phyloP scores from a whole-genome alignment of 371 early-diverging fungal species.

The Mucor sp. region DNA sequence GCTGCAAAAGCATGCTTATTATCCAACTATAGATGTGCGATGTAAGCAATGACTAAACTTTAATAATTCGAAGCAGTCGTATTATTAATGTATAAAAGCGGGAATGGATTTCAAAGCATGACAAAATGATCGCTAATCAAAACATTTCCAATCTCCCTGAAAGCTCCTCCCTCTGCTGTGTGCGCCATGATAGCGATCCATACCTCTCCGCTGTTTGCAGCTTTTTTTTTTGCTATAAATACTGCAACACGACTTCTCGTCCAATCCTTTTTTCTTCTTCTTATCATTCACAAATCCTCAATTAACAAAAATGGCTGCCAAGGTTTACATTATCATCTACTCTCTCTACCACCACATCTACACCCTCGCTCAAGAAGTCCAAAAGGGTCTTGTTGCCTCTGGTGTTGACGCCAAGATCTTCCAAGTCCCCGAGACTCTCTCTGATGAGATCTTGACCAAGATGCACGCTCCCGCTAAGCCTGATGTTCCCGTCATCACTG shows the following conservation, averaged over 20 bases:
- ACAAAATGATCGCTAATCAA: constrained; percentile 9
- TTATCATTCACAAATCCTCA: neutral
- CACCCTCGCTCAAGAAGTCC: constrained; percentile 57
- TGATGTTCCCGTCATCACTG: constrained; percentile 63
- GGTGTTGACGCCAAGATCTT: constrained; percentile 67
- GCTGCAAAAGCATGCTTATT: neutral
- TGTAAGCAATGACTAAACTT: constrained; percentile 6
- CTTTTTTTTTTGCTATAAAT: constrained; percentile 6
- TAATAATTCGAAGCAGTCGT: constrained; percentile 11
- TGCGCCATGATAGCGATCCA: neutral
- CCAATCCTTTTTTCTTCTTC: constrained; percentile 9
- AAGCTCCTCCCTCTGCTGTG: neutral
- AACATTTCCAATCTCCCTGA: neutral
- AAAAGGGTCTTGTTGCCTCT: constrained; percentile 59
- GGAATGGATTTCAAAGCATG: constrained; percentile 11
- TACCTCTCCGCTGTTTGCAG: neutral
- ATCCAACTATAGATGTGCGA: neutral
- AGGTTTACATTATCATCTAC: constrained; percentile 50
- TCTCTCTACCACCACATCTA: constrained; percentile 61
- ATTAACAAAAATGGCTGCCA: constrained; percentile 37
- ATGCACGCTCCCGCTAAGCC: constrained; percentile 72
- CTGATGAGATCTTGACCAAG: constrained; percentile 66
- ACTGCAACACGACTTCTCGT: neutral
- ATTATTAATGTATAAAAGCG: constrained; percentile 5
- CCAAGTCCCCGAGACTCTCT: constrained; percentile 70